Evolutionary conservation across 192 early-diverging fungal genomes (phyloP), one percentile per base, ranked within the genome.

Genomic region (Haplosporangium gracile): DNA sequence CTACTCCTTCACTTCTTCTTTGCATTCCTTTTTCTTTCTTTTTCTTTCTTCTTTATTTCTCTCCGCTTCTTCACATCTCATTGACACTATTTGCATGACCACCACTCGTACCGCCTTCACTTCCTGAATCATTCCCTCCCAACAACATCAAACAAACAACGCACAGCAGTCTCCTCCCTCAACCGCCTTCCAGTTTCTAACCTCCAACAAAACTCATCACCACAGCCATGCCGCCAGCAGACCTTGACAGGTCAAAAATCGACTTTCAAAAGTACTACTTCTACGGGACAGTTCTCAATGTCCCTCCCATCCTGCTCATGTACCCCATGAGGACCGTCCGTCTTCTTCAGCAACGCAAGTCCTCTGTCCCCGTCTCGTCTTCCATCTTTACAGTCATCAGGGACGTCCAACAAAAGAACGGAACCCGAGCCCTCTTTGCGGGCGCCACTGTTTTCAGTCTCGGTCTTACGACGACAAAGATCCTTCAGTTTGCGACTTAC

Each of bases 311-410:
- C 68, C 69, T 81, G 18, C 49, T 82, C 72, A 81, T 88, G 76
- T 88, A 88, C 80, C 88, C 88, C 26, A 80, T 88, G 75, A 43
- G 88, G 38, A 88, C 88, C 4, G 88, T 88, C 11, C 82, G 88
- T 32, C 63, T 88, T 1, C 76, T 88, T 42, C 88, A 88, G 51
- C 88, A 88, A 36, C 75, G 82, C 39, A 80, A 80, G 42, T 81
- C 82, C 32, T 57, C 81, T 0, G 55, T 84, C 43, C 82, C 88
- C 22, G 88, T 88, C 49, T 88, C 88, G 32, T 83, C 82, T 38
- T 84, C 82, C 79, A 84, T 88, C 69, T 84, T 80, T 55, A 81
- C 39, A 36, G 88, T 88, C 70, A 68, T 88, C 47, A 83, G 81
- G 49, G 82, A 83, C 57, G 82, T 83, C 1, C 78, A 81, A 42